Percentiles rank a stretch among this genome's conserved stretches.
Evolutionary conservation across 2,329 filamentous ascomycete genomes (phyloP).

Genomic region (Aureobasidium namibiae): DNA sequence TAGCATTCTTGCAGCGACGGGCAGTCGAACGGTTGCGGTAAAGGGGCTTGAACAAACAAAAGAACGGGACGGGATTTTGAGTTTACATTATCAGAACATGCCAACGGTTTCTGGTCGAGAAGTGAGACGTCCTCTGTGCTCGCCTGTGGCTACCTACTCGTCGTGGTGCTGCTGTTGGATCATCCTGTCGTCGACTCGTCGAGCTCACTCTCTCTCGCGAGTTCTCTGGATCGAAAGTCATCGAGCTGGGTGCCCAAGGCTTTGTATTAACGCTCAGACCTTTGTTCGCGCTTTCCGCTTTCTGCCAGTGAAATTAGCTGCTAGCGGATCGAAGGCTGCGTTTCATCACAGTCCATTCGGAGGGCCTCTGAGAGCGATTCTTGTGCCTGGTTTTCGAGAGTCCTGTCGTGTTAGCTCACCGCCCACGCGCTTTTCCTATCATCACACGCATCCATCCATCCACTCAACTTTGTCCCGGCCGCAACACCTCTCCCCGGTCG

Average conservation of each 20-base stretch:
- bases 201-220: not conserved
- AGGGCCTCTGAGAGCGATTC: not conserved
- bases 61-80: not conserved
- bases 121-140: conserved; percentile 8
- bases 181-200: not conserved
- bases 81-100: conserved; percentile 10
- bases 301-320: conserved; percentile 8
- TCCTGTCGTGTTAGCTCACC: not conserved
- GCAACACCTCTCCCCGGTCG: not conserved
- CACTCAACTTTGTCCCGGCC: not conserved
- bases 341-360: conserved; percentile 6
- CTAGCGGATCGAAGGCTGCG: conserved; percentile 10
- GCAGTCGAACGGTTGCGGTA: not conserved
- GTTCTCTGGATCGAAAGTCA: not conserved
- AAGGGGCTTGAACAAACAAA: conserved; percentile 8
- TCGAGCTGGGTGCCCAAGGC: not conserved
- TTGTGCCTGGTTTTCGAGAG: not conserved
- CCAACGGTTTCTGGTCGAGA: conserved; percentile 8
- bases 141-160: conserved; percentile 6
- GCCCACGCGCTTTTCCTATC: conserved; percentile 8
- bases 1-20: not conserved
- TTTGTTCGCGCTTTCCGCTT: conserved; percentile 12
- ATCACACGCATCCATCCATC: conserved; percentile 9
- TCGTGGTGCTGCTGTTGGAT: not conserved
- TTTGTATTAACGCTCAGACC: conserved; percentile 5